Conservation (phyloP, 108 stramenopile genomes). For the Phaeodactylum tricornutum region DNA sequence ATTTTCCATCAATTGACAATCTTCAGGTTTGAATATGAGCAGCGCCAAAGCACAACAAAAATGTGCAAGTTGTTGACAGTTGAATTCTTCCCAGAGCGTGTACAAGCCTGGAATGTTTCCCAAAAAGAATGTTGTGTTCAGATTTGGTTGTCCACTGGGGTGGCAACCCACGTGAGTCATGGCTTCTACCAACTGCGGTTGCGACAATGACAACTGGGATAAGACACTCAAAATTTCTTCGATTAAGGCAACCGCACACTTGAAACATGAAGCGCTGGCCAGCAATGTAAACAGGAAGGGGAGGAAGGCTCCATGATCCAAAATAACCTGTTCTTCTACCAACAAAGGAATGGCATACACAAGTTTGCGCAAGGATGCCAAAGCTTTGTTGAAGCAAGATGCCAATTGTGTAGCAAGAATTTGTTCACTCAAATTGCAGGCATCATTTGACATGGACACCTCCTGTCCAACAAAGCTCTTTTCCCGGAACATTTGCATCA, state of each 20-base stretch:
- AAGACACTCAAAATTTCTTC: constrained; percentile 70
- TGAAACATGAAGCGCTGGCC: constrained; percentile 49
- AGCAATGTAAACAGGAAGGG: constrained; percentile 61
- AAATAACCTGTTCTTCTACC: constrained; percentile 22
- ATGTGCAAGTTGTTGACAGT: constrained; percentile 69
- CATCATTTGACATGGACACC: constrained; percentile 31
- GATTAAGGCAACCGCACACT: constrained; percentile 49
- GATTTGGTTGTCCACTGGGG: constrained; percentile 11
- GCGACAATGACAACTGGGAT: constrained; percentile 13
- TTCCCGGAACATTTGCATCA: constrained; percentile 33
- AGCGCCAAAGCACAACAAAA: constrained; percentile 81
- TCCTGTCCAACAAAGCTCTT: constrained; percentile 39
- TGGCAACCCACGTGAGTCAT: neutral
- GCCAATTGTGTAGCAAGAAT: constrained; percentile 27
- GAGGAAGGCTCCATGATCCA: constrained; percentile 28
- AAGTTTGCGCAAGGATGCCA: constrained; percentile 49
- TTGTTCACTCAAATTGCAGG: constrained; percentile 31
- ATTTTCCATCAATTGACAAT: constrained; percentile 70
- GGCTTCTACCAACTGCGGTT: constrained; percentile 2
- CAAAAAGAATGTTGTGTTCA: constrained; percentile 44
- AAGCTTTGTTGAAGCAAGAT: constrained; percentile 51
- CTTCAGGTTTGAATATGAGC: constrained; percentile 84
- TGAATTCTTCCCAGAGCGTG: constrained; percentile 45
- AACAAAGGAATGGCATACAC: constrained; percentile 35
- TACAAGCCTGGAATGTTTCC: constrained; percentile 57